Evolutionary conservation across 1,284 basidiomycete genomes (phyloP).

Genomic region (Pyrrhoderma noxium): DNA sequence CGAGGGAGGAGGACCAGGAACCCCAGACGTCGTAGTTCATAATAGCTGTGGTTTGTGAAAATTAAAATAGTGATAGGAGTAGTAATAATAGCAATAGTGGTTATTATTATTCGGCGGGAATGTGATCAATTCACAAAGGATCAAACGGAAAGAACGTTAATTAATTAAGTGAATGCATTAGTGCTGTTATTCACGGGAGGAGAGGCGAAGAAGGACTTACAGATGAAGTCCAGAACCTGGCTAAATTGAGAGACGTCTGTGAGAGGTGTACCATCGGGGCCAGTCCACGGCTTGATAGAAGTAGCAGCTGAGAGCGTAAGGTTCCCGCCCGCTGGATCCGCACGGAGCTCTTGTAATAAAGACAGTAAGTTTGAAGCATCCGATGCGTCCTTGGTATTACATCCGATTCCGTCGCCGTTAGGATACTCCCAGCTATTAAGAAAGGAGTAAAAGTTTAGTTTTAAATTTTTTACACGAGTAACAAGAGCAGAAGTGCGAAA

Average conservation of each 20-base stretch:
- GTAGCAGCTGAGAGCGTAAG: constrained; percentile 73
- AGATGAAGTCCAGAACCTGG: constrained; percentile 67
- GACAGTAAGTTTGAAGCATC: constrained; percentile 70
- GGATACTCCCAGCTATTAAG: constrained; percentile 89
- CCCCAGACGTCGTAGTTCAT: constrained; percentile 89
- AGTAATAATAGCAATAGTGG: background rate
- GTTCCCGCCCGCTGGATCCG: constrained; percentile 44
- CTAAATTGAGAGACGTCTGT: constrained; percentile 65
- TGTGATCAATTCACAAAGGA: no score
- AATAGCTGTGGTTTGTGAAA: constrained; percentile 33
- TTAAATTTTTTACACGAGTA: no score
- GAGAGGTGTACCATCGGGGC: constrained; percentile 47
- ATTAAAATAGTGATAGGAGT: background rate
- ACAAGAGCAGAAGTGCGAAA: no score
- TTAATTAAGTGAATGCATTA: background rate
- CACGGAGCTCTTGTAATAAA: constrained; percentile 70
- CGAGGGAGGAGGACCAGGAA: constrained; percentile 31
- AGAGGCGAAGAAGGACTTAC: no score
- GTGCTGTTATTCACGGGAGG: background rate
- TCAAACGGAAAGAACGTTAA: no score
- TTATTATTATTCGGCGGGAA: background rate
- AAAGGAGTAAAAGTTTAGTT: background rate
- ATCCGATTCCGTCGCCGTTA: constrained; percentile 55
- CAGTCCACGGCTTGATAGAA: constrained; percentile 61
- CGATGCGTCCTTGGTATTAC: constrained; percentile 53